Percentiles rank a stretch among this genome's conserved stretches.
Evolutionary conservation across 352 stramenopile genomes (phyloP).

Genomic region (Thalassiosira hispida): DNA sequence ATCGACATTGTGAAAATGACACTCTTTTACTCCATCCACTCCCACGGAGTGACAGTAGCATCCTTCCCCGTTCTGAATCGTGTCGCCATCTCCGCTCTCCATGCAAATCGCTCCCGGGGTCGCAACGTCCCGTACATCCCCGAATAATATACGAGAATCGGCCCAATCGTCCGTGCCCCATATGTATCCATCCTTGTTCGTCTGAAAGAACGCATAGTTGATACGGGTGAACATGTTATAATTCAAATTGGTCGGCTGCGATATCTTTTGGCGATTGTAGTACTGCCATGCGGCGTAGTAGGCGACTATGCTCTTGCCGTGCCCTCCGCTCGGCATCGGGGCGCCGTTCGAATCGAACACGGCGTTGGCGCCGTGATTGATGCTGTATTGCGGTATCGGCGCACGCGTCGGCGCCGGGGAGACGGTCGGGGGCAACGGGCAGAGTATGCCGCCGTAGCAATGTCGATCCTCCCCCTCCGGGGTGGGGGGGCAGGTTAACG

Average conservation of each 20-base stretch:
- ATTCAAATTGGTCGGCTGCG: slow-evolving; percentile 29
- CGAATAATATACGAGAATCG: slow-evolving; percentile 25
- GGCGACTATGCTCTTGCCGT: neutral
- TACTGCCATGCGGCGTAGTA: slow-evolving; percentile 50
- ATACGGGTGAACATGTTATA: slow-evolving; percentile 18
- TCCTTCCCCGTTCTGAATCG: neutral
- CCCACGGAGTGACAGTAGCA: slow-evolving; percentile 7
- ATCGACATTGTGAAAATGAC: slow-evolving; percentile 18
- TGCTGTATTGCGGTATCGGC: neutral
- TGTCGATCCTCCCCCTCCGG: neutral
- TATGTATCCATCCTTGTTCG: slow-evolving; percentile 11
- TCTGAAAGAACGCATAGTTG: slow-evolving; percentile 34
- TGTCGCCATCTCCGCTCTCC: neutral
- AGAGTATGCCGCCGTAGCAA: slow-evolving; percentile 38
- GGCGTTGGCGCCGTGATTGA: neutral
- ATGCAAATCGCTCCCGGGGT: too few relatives aligned
- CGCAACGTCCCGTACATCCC: too few relatives aligned
- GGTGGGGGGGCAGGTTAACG: slow-evolving; percentile 4
- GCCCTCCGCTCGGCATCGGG: neutral
- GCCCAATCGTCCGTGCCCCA: slow-evolving; percentile 29
- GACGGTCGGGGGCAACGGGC: slow-evolving; percentile 21
- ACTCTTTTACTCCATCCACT: neutral
- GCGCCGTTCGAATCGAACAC: neutral
- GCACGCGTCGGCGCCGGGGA: neutral
- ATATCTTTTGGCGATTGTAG: slow-evolving; percentile 34